phyloP scores from a whole-genome alignment of 805 yeast genomes.

The Sugiyamaella chiloensis region DNA sequence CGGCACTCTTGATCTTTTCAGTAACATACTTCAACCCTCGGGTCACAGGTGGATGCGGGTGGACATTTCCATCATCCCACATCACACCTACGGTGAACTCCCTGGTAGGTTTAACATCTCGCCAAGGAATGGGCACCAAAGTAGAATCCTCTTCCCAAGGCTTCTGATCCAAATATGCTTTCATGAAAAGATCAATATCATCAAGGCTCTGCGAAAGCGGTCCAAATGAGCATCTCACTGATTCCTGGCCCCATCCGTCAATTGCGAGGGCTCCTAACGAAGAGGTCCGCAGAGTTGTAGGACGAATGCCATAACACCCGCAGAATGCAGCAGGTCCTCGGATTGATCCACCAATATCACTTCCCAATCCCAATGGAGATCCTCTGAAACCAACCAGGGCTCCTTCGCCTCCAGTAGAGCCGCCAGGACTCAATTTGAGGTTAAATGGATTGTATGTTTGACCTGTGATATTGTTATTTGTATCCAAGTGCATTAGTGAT shows the following conservation, averaged over 20 bases:
- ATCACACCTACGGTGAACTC: no score
- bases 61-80: conserved; percentile 45
- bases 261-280: conserved; percentile 36
- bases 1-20: conserved; percentile 22
- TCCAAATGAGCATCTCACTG: conserved; percentile 45
- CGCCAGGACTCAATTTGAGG: conserved; percentile 44
- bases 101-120: no score
- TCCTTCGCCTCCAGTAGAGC: conserved; percentile 55
- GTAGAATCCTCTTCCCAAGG: conserved; percentile 4
- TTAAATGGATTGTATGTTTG: conserved; percentile 46
- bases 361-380: conserved; percentile 48
- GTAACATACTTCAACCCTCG: conserved; percentile 41
- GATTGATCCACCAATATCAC: conserved; percentile 53
- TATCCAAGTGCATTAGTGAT: conserved; percentile 58
- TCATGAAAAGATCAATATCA: conserved; percentile 39
- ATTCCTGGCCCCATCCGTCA: not conserved
- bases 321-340: conserved; percentile 47
- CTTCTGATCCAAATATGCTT: conserved; percentile 21
- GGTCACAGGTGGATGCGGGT: conserved; percentile 49
- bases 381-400: conserved; percentile 45
- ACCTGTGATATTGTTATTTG: conserved; percentile 45
- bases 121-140: conserved; percentile 4
- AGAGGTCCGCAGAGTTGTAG: conserved; percentile 35
- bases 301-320: conserved; percentile 40
- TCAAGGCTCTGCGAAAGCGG: conserved; percentile 43